Base-by-base conservation (phyloP, 352 stramenopile species). In the Phytophthora pisi region DNA sequence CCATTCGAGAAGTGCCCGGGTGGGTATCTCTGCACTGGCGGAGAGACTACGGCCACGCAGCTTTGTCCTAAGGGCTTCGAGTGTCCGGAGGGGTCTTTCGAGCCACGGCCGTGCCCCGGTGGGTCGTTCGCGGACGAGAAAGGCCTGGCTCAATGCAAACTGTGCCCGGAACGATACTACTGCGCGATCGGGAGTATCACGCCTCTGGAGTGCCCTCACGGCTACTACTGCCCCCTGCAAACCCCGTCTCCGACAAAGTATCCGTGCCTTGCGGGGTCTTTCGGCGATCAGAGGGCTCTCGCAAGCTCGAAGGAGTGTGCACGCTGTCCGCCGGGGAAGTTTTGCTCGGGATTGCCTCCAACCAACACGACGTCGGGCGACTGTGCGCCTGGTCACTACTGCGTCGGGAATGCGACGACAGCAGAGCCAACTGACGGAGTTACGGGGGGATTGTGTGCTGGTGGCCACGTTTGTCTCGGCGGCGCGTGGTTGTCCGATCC, bases 341-440 rank as follows among this genome's bases (percentile, higher is more conserved):
- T 92, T 61, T 98, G 93, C 62, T 88, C 77, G 1, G 86, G 84
- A 7, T 58, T 80, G 2, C 31, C 69, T 23, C 83, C 79, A 13
- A 94, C 84, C 9, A 61, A 81, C 66, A 49, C 40, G 1, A 77
- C 82, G 0, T 92, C 84, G 24, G 88, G 82, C 2, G 57, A 61
- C 1, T 97, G 91, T 55, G 78, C 66, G 5, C 77, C 81, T 3
- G 89, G 88, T 5, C 75, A 86, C 54, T 96, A 84, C 53, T 98
- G 94, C 51, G 53, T 64, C 20, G 70, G 68, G 0, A 79, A 81
- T 18, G 74, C 88, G 16, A 40, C 54, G 9, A 78, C 65, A 11
- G 55, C 77, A 9, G 66, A 74, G 15, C 86, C 84, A 18, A 58
- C 57, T 11, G 72, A 95, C 57, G 61, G 52, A 3, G 16, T 68